phyloP scores from a whole-genome alignment of 495 filamentous ascomycete genomes.

The Penicillium ucsense region DNA sequence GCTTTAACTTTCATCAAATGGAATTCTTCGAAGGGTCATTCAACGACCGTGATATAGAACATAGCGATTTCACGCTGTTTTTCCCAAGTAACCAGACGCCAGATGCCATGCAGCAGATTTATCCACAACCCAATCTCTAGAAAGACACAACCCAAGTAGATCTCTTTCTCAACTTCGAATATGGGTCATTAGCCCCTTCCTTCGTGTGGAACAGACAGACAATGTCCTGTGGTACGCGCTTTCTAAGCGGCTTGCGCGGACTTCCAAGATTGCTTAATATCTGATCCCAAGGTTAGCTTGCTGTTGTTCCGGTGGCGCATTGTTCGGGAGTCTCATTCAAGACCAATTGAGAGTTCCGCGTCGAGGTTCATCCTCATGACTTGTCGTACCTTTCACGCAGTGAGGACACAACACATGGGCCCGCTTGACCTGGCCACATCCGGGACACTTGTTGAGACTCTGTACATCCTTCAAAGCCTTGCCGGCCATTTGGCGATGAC shows the following conservation, averaged over 20 bases:
- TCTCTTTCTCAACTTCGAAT: not conserved
- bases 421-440: constrained; percentile 78
- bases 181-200: no score
- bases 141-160: constrained; percentile 13
- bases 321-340: no score
- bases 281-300: constrained; percentile 10
- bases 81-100: constrained; percentile 30
- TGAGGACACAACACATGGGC: constrained; percentile 79
- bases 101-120: constrained; percentile 32
- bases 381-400: constrained; percentile 58
- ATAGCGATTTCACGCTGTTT: constrained; percentile 4
- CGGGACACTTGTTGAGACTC: constrained; percentile 73
- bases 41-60: not conserved
- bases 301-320: not conserved
- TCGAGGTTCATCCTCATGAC: no score
- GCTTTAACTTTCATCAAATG: not conserved
- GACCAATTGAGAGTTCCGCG: no score
- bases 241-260: constrained; percentile 13
- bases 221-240: no score
- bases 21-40: not conserved
- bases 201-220: no score
- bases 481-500: constrained; percentile 84
- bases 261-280: constrained; percentile 23
- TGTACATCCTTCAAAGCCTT: constrained; percentile 89
- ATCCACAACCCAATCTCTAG: constrained; percentile 25